Base-by-base conservation (phyloP, 2,329 filamentous ascomycete genomes). In the Trichoderma polysporum region DNA sequence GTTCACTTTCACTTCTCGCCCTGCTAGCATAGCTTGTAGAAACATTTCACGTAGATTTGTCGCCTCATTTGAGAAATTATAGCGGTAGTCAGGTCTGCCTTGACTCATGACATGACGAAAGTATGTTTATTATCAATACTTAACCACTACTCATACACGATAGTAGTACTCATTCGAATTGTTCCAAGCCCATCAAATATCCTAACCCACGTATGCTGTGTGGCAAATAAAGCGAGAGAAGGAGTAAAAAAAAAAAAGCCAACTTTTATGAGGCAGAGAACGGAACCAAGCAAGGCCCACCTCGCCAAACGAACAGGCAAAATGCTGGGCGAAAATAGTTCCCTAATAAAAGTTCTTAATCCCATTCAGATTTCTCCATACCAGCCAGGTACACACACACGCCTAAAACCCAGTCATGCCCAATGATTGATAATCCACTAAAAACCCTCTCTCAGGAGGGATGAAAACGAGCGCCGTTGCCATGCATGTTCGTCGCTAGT, bases 381-480 rank as follows among this genome's bases (percentile, higher is more conserved):
- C 60, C 37, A n/a, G 15, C 41, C 41, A 22, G n/a, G 8, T 22
- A 45, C 9, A 45, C 37, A 41, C 64, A 68, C 66, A 66, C 72
- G 70, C 69, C 60, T 69, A 33, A 69, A 65, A 22, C 50, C 33
- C 57, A 69, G 52, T 66, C 49, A 53, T 71, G 62, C 66, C 54
- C 53, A 71, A 39, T 69, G 63, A 64, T 69, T 27, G 35, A 54
- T 59, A 58, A 53, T 6, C 31, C 53, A 58, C 35, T 52, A 50
- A 52, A 60, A 59, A 5, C 9, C 41, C 41, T 45, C 62, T 58
- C 35, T 31, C 17, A 47, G 29, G 63, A 53, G 45, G 54, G 35
- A 67, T 59, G 59, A 52, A 63, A 72, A 72, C 70, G 69, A 75
- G 69, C 70, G 73, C 74, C 70, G 68, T 70, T 69, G 69, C 69